phyloP scores from a whole-genome alignment of 1,139 yeast genomes.

The Hemisphaericaspora xylofermentans region DNA sequence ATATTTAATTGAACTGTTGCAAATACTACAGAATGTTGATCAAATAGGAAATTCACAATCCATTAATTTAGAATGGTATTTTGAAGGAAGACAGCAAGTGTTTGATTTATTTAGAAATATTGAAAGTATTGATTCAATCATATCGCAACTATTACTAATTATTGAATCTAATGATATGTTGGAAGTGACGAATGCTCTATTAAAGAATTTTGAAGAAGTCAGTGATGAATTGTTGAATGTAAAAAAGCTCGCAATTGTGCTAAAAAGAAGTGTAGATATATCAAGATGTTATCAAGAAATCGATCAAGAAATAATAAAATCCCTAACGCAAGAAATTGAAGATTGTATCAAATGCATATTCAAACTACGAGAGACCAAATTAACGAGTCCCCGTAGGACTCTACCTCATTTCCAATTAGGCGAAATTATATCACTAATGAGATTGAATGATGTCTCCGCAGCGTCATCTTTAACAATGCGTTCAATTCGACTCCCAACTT shows the following conservation, averaged over 20 bases:
- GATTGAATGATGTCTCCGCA: constrained; percentile 26
- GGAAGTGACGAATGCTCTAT: constrained; percentile 11
- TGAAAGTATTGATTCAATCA: constrained; percentile 46
- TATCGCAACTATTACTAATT: constrained; percentile 36
- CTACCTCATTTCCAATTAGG: constrained; percentile 42
- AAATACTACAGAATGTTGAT: constrained; percentile 17
- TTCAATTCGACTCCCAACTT: constrained; percentile 32
- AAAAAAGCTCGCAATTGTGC: constrained; percentile 33
- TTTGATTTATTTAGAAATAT: constrained; percentile 36
- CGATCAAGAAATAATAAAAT: constrained; percentile 47
- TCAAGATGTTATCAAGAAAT: constrained; percentile 61
- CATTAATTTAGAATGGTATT: constrained; percentile 41
- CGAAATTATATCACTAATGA: constrained; percentile 40
- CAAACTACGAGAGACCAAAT: constrained; percentile 38
- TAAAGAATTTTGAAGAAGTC: constrained; percentile 31
- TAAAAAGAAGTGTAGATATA: constrained; percentile 50
- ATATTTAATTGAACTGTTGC: constrained; percentile 24
- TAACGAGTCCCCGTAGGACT: constrained; percentile 42
- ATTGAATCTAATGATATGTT: constrained; percentile 27
- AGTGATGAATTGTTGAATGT: constrained; percentile 43
- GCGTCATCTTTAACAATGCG: constrained; percentile 18
- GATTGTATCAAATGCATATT: constrained; percentile 41
- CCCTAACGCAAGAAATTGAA: constrained; percentile 52
- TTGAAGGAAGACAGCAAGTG: constrained; percentile 47
- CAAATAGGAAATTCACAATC: constrained; percentile 7